Evolutionary conservation across 306 rosid genomes (phyloP), one percentile per base, ranked within the genome.

Genomic region (Lathyrus oleraceus): DNA sequence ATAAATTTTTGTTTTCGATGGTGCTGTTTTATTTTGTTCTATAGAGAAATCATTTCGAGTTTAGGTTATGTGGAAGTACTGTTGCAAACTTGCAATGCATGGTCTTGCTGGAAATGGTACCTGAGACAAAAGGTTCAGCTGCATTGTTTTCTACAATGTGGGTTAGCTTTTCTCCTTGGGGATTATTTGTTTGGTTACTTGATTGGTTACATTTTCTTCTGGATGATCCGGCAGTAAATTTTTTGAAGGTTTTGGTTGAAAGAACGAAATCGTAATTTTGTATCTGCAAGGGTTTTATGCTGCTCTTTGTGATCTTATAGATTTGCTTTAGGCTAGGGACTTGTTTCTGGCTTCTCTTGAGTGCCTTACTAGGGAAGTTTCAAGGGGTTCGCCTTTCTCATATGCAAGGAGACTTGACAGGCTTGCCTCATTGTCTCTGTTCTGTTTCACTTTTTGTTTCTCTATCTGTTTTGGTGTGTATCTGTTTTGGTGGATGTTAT

Each of bases 371-470:
- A 25, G 25, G 12, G 8, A 3, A 21, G 16, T 54, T 54, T 23
- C 60, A 11, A n/a, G 15, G 1, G 11, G 14, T 52, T 20, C 8
- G 8, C 32, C 23, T 53, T 53, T 21, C 28, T 53, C 5, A 21
- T 53, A 53, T 11, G 60, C 60, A 21, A 14, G 4, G 60, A 53
- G 35, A 10, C 25, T 8, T 28, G 60, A 53, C 21, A 21, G 59
- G 28, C 19, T 3, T 19, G 20, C 40, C 45, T 23, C 54, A n/a
- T 32, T 35, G 39, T 7, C 10, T 35, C 38, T 35, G 39, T 35
- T 67, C 71, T 67, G 44, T 48, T 48, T 66, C 59, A 49, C 19
- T 21, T 63, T 63, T 40, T 12, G 14, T 63, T 61, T 65, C 10
- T 65, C 7, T 67, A 28, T 48, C 42, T 28, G 16, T 40, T 63